Evolutionary conservation across 257 asterid genomes (phyloP).

Genomic region (Thymus quinquecostatus): DNA sequence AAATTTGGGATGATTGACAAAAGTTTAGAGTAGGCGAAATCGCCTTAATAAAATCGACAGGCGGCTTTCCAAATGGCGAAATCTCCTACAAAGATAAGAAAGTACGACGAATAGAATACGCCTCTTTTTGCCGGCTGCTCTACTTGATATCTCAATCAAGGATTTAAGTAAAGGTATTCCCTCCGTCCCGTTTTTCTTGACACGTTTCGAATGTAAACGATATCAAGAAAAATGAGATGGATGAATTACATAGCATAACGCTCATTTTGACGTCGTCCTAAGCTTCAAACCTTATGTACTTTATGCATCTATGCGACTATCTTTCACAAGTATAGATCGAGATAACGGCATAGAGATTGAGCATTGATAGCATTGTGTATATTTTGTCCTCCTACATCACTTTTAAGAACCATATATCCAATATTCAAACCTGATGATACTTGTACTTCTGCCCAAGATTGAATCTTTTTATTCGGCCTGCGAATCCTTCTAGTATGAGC

Average conservation of each 20-base stretch:
- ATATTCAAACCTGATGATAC: conserved; percentile 63
- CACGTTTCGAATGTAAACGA: too few relatives aligned
- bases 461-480: conserved; percentile 72
- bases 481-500: conserved; percentile 71
- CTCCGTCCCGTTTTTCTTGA: too few relatives aligned
- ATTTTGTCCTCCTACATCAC: background rate
- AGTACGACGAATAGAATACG: background rate
- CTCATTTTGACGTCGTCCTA: too few relatives aligned
- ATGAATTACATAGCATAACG: too few relatives aligned
- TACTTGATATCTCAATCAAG: background rate
- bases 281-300: too few relatives aligned
- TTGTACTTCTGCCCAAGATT: conserved; percentile 95
- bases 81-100: background rate
- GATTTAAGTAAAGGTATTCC: too few relatives aligned
- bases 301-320: background rate
- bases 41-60: background rate
- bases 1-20: background rate
- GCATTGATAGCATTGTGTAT: background rate
- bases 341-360: background rate
- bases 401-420: background rate
- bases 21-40: conserved; percentile 1
- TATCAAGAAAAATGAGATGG: too few relatives aligned
- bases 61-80: conserved; percentile 3
- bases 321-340: background rate
- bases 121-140: background rate